These are phyloP conservation scores for Microthlaspi erraticum DNA, from an alignment of 345 rosid genomes.

Conservation along the genomic window DNA sequence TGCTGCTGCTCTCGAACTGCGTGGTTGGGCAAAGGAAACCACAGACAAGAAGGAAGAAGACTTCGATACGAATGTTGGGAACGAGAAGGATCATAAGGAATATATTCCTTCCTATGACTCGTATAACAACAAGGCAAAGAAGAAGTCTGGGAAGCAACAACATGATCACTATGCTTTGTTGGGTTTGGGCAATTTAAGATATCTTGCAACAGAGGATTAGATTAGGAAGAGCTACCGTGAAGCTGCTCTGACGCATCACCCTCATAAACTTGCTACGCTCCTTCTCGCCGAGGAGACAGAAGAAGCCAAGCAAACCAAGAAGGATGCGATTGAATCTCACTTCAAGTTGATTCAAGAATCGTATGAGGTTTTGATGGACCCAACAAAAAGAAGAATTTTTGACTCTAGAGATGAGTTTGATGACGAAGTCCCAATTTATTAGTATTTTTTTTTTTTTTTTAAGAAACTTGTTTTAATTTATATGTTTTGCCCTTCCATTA, in stretches of 20 bases:
- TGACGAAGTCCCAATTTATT: constrained; percentile 85
- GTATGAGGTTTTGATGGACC: constrained; percentile 85
- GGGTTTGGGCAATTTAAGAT: constrained; percentile 86
- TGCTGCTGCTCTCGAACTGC: constrained; percentile 75
- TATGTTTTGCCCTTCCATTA: no score
- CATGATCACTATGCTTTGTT: constrained; percentile 96
- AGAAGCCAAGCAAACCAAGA: constrained; percentile 83
- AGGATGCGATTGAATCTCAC: constrained; percentile 87
- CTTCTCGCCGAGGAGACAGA: constrained; percentile 87
- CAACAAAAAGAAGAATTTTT: constrained; percentile 80
- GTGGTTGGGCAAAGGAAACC: constrained; percentile 66
- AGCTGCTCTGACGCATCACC: constrained; percentile 89
- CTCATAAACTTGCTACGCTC: constrained; percentile 88
- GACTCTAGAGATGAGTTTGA: constrained; percentile 98
- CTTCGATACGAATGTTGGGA: constrained; percentile 53
- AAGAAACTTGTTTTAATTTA: no score
- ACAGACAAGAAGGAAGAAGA: constrained; percentile 32
- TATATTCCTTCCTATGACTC: constrained; percentile 76
- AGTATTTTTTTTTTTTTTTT: no score
- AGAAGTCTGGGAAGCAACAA: constrained; percentile 63
- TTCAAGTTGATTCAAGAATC: constrained; percentile 92
- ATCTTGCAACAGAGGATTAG: constrained; percentile 97
- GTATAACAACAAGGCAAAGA: constrained; percentile 66
- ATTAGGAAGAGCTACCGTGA: constrained; percentile 87
- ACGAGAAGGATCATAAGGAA: constrained; percentile 61